Evolutionary conservation across 768 basidiomycete genomes (phyloP).

Genomic region (Kwoniella sp.): DNA sequence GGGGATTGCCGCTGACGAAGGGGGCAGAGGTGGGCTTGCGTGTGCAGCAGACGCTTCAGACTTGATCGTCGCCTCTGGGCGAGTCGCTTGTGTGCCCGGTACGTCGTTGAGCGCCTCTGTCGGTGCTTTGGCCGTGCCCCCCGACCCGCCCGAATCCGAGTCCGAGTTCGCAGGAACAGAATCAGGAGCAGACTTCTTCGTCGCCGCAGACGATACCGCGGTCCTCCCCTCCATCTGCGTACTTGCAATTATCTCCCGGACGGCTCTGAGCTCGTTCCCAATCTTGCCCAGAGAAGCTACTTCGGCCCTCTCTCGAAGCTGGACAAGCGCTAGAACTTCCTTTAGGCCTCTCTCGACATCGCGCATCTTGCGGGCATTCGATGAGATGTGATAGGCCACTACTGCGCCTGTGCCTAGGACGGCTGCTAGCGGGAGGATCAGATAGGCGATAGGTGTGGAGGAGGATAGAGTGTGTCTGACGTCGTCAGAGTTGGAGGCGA

Average conservation of each 20-base stretch:
- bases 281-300: not conserved
- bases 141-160: too few relatives aligned
- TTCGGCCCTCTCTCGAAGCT: not conserved
- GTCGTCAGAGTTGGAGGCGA: too few relatives aligned
- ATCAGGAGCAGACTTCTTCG: too few relatives aligned
- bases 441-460: too few relatives aligned
- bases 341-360: slow-evolving; percentile 10
- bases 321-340: slow-evolving; percentile 12
- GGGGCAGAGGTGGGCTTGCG: not conserved
- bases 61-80: too few relatives aligned
- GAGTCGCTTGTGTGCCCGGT: too few relatives aligned
- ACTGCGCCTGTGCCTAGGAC: not conserved
- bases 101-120: too few relatives aligned
- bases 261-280: slow-evolving; percentile 2
- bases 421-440: not conserved
- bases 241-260: slow-evolving; percentile 3
- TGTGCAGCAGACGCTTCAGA: too few relatives aligned
- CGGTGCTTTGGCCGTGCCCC: too few relatives aligned
- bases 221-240: not conserved
- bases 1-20: not conserved
- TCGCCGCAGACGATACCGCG: too few relatives aligned
- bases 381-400: not conserved
- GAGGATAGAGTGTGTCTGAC: too few relatives aligned
- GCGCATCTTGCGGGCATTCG: not conserved
- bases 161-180: too few relatives aligned